Evolutionary conservation across 2,329 filamentous ascomycete genomes (phyloP).

Genomic region (Monilinia aucupariae): DNA sequence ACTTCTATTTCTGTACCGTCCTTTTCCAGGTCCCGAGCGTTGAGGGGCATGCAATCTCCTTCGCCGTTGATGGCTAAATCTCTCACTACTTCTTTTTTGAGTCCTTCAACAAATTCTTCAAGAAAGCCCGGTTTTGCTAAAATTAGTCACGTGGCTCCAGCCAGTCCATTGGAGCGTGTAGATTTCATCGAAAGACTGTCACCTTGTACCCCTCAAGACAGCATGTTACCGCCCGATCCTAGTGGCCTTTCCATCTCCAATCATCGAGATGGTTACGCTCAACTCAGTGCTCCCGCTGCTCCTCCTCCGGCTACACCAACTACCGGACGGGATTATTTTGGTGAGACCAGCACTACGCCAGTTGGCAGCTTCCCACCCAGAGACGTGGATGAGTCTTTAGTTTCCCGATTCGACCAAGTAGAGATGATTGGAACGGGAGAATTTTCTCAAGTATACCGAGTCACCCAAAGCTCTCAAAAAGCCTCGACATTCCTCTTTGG

Average conservation of each 20-base stretch:
- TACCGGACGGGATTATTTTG: constrained; percentile 48
- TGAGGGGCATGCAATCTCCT: constrained; percentile 31
- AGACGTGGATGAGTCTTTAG: constrained; percentile 70
- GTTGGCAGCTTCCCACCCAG: constrained; percentile 64
- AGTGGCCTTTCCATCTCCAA: constrained; percentile 79
- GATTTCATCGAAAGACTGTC: constrained; percentile 47
- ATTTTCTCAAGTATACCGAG: constrained; percentile 88
- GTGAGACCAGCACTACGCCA: constrained; percentile 59
- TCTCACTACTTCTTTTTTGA: constrained; percentile 32
- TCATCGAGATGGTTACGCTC: constrained; percentile 37
- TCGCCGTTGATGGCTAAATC: constrained; percentile 29
- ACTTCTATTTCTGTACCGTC: constrained; percentile 38
- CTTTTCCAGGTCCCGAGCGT: constrained; percentile 37
- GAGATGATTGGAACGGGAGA: constrained; percentile 80
- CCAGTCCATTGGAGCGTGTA: constrained; percentile 55
- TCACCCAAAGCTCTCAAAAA: constrained; percentile 45
- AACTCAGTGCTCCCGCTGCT: constrained; percentile 36
- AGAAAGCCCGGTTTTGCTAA: constrained; percentile 49
- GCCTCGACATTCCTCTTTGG: constrained; percentile 41
- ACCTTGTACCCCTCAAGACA: constrained; percentile 75
- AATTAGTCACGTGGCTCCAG: constrained; percentile 46
- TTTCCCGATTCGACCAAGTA: constrained; percentile 72
- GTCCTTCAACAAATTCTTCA: constrained; percentile 32
- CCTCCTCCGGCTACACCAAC: constrained; percentile 81
- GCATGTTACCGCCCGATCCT: constrained; percentile 69